phyloP scores from a whole-genome alignment of 2,329 filamentous ascomycete genomes.

The Talaromyces rugulosus region DNA sequence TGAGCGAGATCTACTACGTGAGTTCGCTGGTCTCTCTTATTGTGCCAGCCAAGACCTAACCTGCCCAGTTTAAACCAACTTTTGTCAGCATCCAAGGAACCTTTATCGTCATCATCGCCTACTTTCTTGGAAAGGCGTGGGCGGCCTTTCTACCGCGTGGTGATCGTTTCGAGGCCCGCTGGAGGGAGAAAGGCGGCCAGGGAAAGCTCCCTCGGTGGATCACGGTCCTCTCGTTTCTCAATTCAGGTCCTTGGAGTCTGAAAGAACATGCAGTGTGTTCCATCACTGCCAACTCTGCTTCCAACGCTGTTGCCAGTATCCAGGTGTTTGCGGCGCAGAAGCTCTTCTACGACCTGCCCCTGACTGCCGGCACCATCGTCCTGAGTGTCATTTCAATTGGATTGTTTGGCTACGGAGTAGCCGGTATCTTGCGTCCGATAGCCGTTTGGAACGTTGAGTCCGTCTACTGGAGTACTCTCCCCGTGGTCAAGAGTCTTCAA shows the following conservation, averaged over 20 bases:
- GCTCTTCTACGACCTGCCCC: conserved; percentile 49
- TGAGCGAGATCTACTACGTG: conserved; percentile 54
- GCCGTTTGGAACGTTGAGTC: conserved; percentile 54
- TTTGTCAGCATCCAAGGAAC: conserved; percentile 47
- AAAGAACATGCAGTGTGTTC: conserved; percentile 55
- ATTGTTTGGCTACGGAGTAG: conserved; percentile 53
- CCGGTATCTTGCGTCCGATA: conserved; percentile 51
- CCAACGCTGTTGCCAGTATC: conserved; percentile 42
- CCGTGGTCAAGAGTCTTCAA: conserved; percentile 52
- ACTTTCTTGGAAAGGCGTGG: conserved; percentile 52
- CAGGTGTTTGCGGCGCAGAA: conserved; percentile 47
- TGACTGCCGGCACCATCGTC: conserved; percentile 46
- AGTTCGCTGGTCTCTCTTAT: conserved; percentile 14
- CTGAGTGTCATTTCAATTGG: conserved; percentile 52
- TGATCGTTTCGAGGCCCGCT: conserved; percentile 46
- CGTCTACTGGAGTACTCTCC: conserved; percentile 54
- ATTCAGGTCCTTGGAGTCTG: conserved; percentile 49
- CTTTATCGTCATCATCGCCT: conserved; percentile 56
- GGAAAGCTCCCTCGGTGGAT: conserved; percentile 44
- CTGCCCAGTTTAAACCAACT: conserved; percentile 51
- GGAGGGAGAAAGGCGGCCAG: conserved; percentile 40
- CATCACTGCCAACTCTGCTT: conserved; percentile 53
- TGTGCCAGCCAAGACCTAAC: conserved; percentile 6
- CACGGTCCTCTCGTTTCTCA: conserved; percentile 42
- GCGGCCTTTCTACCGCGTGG: conserved; percentile 48